Evolutionary conservation across 768 basidiomycete genomes (phyloP), one percentile per base, ranked within the genome.

Genomic region (Paxillus rubicundulus): DNA sequence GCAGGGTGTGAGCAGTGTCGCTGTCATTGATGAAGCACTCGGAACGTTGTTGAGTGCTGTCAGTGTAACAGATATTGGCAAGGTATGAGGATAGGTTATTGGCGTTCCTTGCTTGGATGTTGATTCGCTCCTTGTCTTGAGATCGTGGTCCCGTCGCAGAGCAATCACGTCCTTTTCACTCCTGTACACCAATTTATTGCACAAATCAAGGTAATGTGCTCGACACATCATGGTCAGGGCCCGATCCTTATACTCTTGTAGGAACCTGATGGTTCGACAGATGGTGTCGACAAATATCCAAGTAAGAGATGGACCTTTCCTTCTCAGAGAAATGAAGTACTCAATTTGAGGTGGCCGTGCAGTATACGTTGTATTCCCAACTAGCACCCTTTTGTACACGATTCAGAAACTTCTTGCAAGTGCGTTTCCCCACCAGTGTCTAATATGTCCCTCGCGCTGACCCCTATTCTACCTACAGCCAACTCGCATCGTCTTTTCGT

Each of bases 341-440:
- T 34, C 39, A 54, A 41, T 43, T 5, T 18, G 47, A 53, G 21
- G 24, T 20, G 7, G 13, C 20, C 9, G 28, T 36, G 2, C 66
- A 87, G 90, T 90, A 0, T 92, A 90, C 65, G 87, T 87, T 45
- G 86, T 91, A 18, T 74, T 79, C 28, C 80, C 85, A 0, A 80
- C 76, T 40, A 86, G 77, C 60, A 77, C 81, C 7, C 74, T 92
- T 4, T 75, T 77, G 12, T 89, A 84, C 66, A 83, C 87, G 1
- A 83, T 90, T 49, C 81, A 91, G 69, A 92, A 92, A 65, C 74
- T 92, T 9, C 78, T 92, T 20, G 89, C 90, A 2, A 92, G 89
- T 92, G 62, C 57, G 87, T 77, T 20, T 30, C 3, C 17, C 30
- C 32, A 2, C 24, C 43, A 9, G 28, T 24, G 27, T 12, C 44